A percentile compares a stretch with the other conserved stretches of the same genome.
Conservation (phyloP, 306 rosid species). For the Trichosanthes truncata region DNA sequence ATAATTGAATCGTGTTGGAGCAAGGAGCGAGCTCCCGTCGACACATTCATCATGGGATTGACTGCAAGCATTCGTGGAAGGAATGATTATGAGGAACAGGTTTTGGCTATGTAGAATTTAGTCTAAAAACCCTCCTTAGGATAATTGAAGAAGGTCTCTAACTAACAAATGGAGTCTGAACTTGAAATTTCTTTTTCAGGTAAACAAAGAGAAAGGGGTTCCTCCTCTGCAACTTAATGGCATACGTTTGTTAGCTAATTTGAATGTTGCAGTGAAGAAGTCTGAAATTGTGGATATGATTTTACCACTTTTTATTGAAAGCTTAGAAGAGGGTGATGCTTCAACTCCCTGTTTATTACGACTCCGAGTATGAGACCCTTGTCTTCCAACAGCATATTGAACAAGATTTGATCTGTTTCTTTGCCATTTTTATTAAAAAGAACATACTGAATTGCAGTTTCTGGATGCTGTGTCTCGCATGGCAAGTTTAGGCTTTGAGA, state of each 20-base stretch:
- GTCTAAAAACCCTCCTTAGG: not conserved
- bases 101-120: slow-evolving; percentile 4
- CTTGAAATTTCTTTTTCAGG: slow-evolving; percentile 36
- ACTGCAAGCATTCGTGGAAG: slow-evolving; percentile 92
- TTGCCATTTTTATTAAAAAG: slow-evolving; percentile 9
- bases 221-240: slow-evolving; percentile 81
- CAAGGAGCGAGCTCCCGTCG: slow-evolving; percentile 91
- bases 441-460: slow-evolving; percentile 44
- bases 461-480: slow-evolving; percentile 90
- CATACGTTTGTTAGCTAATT: slow-evolving; percentile 70
- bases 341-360: slow-evolving; percentile 86
- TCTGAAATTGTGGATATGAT: slow-evolving; percentile 82
- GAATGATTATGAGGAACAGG: slow-evolving; percentile 88
- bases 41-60: slow-evolving; percentile 92
- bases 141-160: not conserved
- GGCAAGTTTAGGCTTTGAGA: slow-evolving; percentile 98
- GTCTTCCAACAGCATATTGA: slow-evolving; percentile 19
- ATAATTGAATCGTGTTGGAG: slow-evolving; percentile 90
- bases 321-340: slow-evolving; percentile 98
- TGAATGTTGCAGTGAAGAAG: slow-evolving; percentile 66
- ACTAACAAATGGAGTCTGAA: not conserved
- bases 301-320: slow-evolving; percentile 88
- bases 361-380: slow-evolving; percentile 65
- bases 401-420: not conserved
- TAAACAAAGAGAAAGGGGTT: slow-evolving; percentile 62